Evolutionary conservation across 2,329 filamentous ascomycete genomes (phyloP).

Genomic region (Chrysoporthe austroafricana): DNA sequence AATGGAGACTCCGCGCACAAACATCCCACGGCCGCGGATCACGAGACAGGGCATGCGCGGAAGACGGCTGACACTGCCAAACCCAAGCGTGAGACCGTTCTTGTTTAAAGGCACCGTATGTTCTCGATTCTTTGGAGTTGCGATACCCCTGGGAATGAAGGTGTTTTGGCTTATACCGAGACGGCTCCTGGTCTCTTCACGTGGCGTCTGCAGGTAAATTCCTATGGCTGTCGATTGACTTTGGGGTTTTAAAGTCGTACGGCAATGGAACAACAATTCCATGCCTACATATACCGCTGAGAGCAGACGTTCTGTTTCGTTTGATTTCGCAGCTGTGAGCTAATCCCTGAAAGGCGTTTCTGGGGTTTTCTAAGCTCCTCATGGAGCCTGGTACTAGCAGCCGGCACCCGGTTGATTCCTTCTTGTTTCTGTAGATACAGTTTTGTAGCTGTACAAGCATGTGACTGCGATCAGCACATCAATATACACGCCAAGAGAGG

Average conservation of each 20-base stretch:
- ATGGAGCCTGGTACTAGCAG: slow-evolving; percentile 7
- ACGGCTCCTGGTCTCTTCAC: slow-evolving; percentile 9
- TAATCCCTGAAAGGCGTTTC: slow-evolving; percentile 15
- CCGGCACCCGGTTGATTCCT: slow-evolving; percentile 3
- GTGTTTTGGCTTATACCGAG: slow-evolving; percentile 13
- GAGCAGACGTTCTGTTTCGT: slow-evolving; percentile 15
- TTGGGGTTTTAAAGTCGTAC: not conserved
- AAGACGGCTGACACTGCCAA: slow-evolving; percentile 18
- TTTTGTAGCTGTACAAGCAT: slow-evolving; percentile 18
- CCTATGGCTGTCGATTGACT: slow-evolving; percentile 3
- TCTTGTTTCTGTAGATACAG: slow-evolving; percentile 18
- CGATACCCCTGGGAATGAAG: slow-evolving; percentile 25
- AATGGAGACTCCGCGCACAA: slow-evolving; percentile 25
- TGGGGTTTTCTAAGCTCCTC: slow-evolving; percentile 2
- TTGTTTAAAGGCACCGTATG: slow-evolving; percentile 16
- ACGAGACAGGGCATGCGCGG: slow-evolving; percentile 21
- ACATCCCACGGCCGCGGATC: slow-evolving; percentile 17
- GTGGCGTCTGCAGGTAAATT: slow-evolving; percentile 3
- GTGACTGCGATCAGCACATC: slow-evolving; percentile 12
- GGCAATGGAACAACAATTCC: not conserved
- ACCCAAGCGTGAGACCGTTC: slow-evolving; percentile 21
- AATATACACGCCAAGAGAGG: slow-evolving; percentile 8
- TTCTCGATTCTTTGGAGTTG: slow-evolving; percentile 22
- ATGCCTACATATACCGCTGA: not conserved
- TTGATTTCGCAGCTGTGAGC: slow-evolving; percentile 5